Evolutionary conservation across 495 filamentous ascomycete genomes (phyloP), one percentile per base, ranked within the genome.

Genomic region (Neurospora sp.): DNA sequence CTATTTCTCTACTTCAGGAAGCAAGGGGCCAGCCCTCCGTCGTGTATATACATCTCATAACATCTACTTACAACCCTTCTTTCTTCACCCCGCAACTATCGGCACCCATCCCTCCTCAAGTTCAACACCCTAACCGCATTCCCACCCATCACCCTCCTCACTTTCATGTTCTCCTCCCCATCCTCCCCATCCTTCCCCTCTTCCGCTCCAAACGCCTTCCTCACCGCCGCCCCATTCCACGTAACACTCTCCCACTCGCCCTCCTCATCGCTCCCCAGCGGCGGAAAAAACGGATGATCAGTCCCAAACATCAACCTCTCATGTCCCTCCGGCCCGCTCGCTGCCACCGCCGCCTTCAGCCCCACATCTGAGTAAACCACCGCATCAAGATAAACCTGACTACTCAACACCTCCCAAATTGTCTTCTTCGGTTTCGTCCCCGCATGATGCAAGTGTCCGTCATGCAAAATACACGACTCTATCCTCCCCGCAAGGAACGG

Each of bases 261-360:
- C 71, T 88, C 87, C 78, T 85, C 83, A 48, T 86, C 85, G 38
- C 76, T 85, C 34, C 84, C 84, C 17, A 97, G 76, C 2, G 94
- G 94, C 39, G 95, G 95, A 82, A 97, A 98, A 83, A 98, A 98
- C 0, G 95, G 95, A 83, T 97, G 93, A 81, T 97, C 95, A 3
- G 93, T 97, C 24, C 92, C 94, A 85, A 97, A 95, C 78, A 95
- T 85, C 38, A 95, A 77, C 75, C 93, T 85, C 75, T 93, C 91
- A 10, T 82, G 82, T 0, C 90, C 90, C 77, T 92, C 90, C 4
- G 83, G 82, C 0, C 90, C 90, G 17, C 86, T 86, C 0, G 87
- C 86, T 17, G 87, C 86, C 5, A 92, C 84, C 1, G 94, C 94
- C 4, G 93, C 92, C 77, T 90, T 90, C 40, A 97, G 77, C 0